Conservation (phyloP, 2,329 filamentous ascomycete species). For the Dactylellina leptospora region DNA sequence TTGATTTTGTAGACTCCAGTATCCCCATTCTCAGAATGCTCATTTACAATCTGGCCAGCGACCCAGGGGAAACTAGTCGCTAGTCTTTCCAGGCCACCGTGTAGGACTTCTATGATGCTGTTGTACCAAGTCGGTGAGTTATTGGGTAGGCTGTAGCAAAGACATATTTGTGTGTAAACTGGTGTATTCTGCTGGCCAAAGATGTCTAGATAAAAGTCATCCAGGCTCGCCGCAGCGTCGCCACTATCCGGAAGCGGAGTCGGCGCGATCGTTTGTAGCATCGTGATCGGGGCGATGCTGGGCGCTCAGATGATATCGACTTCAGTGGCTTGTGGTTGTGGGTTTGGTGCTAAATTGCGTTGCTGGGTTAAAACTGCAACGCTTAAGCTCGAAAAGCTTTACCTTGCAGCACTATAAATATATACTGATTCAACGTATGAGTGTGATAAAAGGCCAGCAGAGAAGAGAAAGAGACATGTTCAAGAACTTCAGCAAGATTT, state of each 20-base stretch:
- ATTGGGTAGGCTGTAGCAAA: conserved; percentile 32
- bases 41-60: conserved; percentile 62
- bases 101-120: conserved; percentile 55
- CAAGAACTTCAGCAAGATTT: not conserved
- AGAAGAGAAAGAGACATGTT: no score
- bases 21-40: conserved; percentile 57
- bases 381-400: not conserved
- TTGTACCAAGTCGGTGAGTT: conserved; percentile 28
- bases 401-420: no score
- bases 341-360: conserved; percentile 4
- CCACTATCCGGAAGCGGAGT: conserved; percentile 11
- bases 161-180: conserved; percentile 40
- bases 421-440: no score
- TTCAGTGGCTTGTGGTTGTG: no score
- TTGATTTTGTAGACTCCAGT: conserved; percentile 62
- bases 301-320: no score
- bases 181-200: conserved; percentile 44
- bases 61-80: conserved; percentile 63
- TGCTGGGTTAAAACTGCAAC: conserved; percentile 26
- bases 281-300: not conserved
- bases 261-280: conserved; percentile 32
- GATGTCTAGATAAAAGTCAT: conserved; percentile 44
- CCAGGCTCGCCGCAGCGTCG: conserved; percentile 6
- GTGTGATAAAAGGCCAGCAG: no score
- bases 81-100: conserved; percentile 61